A percentile compares a stretch with the other conserved stretches of the same genome.
phyloP scores from a whole-genome alignment of 441 rosid species.

The Pelargonium citronellum region DNA sequence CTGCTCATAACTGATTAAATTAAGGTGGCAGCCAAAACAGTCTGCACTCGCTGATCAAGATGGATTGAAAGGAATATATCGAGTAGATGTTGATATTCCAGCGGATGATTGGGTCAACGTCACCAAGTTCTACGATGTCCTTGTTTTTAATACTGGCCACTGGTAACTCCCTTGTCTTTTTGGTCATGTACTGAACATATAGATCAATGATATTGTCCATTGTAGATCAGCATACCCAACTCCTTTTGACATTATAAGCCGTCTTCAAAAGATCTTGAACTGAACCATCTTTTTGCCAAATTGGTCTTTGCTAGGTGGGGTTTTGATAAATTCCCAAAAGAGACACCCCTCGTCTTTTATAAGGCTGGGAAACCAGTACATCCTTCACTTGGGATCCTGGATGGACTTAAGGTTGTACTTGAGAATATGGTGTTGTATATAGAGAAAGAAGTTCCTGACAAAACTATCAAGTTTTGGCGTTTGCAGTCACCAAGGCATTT shows the following conservation, averaged over 20 bases:
- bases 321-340: conserved; percentile 76
- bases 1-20: conserved; percentile 43
- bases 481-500: conserved; percentile 85
- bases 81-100: conserved; percentile 83
- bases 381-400: conserved; percentile 62
- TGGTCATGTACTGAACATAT: neutral
- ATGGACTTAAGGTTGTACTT: conserved; percentile 70
- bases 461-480: conserved; percentile 78
- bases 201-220: neutral
- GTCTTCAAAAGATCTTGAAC: conserved; percentile 3
- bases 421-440: conserved; percentile 63
- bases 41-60: conserved; percentile 29
- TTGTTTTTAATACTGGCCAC: conserved; percentile 84
- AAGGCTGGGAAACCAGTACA: conserved; percentile 54
- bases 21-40: conserved; percentile 74
- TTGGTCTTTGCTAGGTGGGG: conserved; percentile 63
- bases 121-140: conserved; percentile 67
- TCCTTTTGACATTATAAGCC: too few species aligned
- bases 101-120: conserved; percentile 74
- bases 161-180: conserved; percentile 44
- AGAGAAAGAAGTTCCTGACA: conserved; percentile 47
- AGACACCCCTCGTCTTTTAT: conserved; percentile 76
- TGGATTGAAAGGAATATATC: conserved; percentile 48
- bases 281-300: neutral
- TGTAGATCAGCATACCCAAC: neutral